Evolutionary conservation across 306 rosid species (phyloP), one percentile per base, ranked within the genome.

Genomic region (Lagenaria siceraria): DNA sequence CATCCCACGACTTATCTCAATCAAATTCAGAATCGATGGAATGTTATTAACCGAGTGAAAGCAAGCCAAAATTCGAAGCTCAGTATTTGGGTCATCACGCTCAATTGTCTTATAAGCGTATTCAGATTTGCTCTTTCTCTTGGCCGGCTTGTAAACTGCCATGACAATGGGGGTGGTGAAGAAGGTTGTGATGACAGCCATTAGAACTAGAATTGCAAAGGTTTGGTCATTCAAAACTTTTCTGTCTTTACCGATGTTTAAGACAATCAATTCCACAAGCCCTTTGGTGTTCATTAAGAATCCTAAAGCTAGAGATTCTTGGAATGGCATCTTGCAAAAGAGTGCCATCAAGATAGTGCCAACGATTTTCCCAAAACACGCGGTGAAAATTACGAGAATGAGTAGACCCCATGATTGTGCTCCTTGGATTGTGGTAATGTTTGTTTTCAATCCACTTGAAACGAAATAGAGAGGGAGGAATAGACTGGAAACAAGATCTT

Each of bases 231-330:
- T 92, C 77, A 94, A 87, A 8, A 94, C 98, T 91, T 91, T 85
- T 81, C 93, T 86, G 79, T 94, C 98, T 90, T 81, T 94, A 1
- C 98, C 98, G 7, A 94, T 90, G 88, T 94, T 94, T 79, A 94
- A 96, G 79, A 91, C 98, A 64, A 93, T 91, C 66, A 93, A 80
- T 77, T 93, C 98, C 35, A 93, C 97, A 79, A 93, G 89, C 55
- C 98, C 98, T 83, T 94, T 94, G 18, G 87, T 91, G 42, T 94
- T 94, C 98, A 94, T 94, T 76, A 94, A 80, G 87, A 94, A 86
- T 35, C 97, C 98, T 77, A 91, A 69, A n/a, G 85, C 87, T 18
- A 93, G 10, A 40, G 98, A 86, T 70, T 91, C 97, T 2, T 76
- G 83, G 13, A 85, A 36, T 38, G 97, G 90, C 53, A 91, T 10